Evolutionary conservation across 306 rosid genomes (phyloP).

Genomic region (Chamaecrista fasciculata): DNA sequence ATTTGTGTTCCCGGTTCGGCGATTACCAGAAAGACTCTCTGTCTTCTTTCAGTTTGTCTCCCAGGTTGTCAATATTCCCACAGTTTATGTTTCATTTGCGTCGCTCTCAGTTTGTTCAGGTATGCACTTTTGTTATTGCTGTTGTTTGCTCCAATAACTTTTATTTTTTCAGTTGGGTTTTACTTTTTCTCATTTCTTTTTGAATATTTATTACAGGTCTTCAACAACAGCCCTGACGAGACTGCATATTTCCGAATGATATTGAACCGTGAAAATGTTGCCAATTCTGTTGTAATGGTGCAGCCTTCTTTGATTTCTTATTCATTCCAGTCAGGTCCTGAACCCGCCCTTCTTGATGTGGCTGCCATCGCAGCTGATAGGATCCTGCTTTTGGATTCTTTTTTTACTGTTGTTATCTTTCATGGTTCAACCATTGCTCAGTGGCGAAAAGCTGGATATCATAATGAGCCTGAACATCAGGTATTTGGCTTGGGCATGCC

Average conservation of each 20-base stretch:
- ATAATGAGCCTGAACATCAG: slow-evolving; percentile 85
- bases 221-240: slow-evolving; percentile 98
- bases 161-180: not conserved
- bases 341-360: slow-evolving; percentile 94
- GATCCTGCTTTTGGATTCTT: slow-evolving; percentile 83
- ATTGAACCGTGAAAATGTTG: slow-evolving; percentile 85
- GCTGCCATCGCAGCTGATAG: slow-evolving; percentile 93
- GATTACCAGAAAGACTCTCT: slow-evolving; percentile 84
- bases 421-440: slow-evolving; percentile 99
- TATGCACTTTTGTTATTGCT: slow-evolving; percentile 30
- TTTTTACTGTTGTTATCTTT: slow-evolving; percentile 84
- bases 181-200: not conserved
- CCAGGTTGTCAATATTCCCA: slow-evolving; percentile 94
- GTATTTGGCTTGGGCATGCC: slow-evolving; percentile 37
- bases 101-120: slow-evolving; percentile 99
- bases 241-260: slow-evolving; percentile 98
- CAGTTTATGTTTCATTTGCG: slow-evolving; percentile 92
- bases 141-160: slow-evolving; percentile 21
- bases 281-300: slow-evolving; percentile 95
- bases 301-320: slow-evolving; percentile 94
- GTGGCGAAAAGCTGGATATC: slow-evolving; percentile 97
- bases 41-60: slow-evolving; percentile 92
- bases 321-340: slow-evolving; percentile 88
- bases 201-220: slow-evolving; percentile 57
- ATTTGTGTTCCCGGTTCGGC: slow-evolving; percentile 87